Evolutionary conservation across 2,329 filamentous ascomycete genomes (phyloP), one percentile per base, ranked within the genome.

Genomic region (Fusarium circinatum): DNA sequence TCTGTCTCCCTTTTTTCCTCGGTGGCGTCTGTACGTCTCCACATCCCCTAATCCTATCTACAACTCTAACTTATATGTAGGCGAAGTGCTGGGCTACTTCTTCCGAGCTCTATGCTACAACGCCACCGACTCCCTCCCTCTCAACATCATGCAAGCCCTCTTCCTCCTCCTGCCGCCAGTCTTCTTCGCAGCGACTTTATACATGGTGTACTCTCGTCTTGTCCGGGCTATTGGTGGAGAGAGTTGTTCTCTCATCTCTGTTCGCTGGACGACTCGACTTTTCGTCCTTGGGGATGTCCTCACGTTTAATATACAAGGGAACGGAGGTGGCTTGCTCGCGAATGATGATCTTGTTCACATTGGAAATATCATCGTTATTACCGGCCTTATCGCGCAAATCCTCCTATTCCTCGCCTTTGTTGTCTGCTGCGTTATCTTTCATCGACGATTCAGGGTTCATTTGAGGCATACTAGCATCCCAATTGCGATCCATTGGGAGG

Each of bases 1-100:
- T 86, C 73, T 87, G 87, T 65, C 79, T 84, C 3, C 81, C 84
- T 0, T 84, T 88, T 59, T 71, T 85, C 22, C 71, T 86, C 4
- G 87, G 86, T 1, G 85, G 84, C 2, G 30, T 83, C 7, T 84
- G 86, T 87, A 80, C 34, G 86, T 80, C 10, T 14, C 4, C 2
- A 4, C 0, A 1, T 20, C 5, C 5, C 5, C 8, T 0, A 2
- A 3, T 0, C 2, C 6, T 2, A 3, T 15, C 0, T 13, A 24
- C 7, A 26, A 20, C 24, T 24, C 60, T 69, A 13, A 75, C 22
- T 6, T 14, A 1, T n/a, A 1, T 15, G 0, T 3, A 76, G 74
- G 47, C 5, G 60, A 75, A 51, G 62, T 65, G 6, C 15, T 75
- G 2, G 75, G 74, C 0, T 76, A 76, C 22, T 4, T 71, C 20